Conservation (phyloP, 179 eudicot species). For the Corrigiola litoralis region DNA sequence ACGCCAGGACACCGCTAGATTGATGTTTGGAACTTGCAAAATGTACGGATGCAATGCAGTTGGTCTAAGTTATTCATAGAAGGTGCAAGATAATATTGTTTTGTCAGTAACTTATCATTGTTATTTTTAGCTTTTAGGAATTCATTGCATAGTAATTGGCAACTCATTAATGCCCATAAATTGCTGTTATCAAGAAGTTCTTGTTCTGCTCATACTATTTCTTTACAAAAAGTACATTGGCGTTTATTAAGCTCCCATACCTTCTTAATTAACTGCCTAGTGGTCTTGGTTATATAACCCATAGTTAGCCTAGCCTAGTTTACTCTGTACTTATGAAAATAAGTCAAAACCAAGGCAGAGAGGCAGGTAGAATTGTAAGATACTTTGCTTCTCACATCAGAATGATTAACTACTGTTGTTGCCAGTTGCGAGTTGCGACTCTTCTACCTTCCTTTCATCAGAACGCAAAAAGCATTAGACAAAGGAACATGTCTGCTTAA, state of each 20-base stretch:
- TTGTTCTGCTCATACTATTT: neutral
- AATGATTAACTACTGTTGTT: neutral
- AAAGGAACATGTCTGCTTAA: constrained; percentile 3
- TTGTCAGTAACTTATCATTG: neutral
- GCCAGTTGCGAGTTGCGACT: constrained; percentile 5
- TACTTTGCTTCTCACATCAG: constrained; percentile 3
- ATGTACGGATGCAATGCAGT: neutral
- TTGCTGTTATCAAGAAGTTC: neutral
- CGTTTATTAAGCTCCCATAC: constrained; percentile 2
- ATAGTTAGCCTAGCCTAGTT: neutral
- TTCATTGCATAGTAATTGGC: constrained; percentile 4
- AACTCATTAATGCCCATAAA: neutral
- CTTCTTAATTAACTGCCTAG: neutral
- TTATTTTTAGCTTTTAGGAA: neutral
- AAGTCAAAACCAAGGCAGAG: constrained; percentile 2
- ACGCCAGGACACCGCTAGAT: neutral
- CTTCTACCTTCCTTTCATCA: constrained; percentile 7
- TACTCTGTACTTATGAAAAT: neutral
- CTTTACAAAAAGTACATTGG: neutral
- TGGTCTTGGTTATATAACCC: neutral
- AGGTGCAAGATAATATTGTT: neutral
- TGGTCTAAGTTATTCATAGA: neutral
- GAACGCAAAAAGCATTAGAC: constrained; percentile 2
- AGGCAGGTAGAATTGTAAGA: neutral
- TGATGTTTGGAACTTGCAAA: neutral